These are phyloP conservation scores for Rosa hybrid DNA, from an alignment of 331 rosid genomes.

Conservation along the genomic window DNA sequence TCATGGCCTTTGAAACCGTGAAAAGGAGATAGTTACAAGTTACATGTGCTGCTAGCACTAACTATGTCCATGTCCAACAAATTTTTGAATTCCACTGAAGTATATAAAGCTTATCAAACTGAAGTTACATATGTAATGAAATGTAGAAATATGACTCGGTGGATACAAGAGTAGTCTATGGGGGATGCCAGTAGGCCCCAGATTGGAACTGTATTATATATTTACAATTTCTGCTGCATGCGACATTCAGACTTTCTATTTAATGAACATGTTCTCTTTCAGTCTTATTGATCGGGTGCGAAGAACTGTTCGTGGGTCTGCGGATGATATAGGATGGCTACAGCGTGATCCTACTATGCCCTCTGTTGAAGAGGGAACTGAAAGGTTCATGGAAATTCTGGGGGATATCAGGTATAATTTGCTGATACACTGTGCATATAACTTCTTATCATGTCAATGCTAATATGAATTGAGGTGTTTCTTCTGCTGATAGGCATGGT, in stretches of 20 bases:
- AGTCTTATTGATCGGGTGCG: slow-evolving; percentile 88
- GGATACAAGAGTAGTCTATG: not conserved
- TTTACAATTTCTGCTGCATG: not conserved
- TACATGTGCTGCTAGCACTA: not conserved
- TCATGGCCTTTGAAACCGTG: not conserved
- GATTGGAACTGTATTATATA: not conserved
- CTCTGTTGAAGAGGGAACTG: slow-evolving; percentile 84
- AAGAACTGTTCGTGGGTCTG: slow-evolving; percentile 88
- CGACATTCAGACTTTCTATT: not conserved
- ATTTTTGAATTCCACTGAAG: not conserved
- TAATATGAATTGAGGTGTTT: slow-evolving; percentile 26
- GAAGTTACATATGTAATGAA: not conserved
- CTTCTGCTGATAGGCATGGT: slow-evolving; percentile 73
- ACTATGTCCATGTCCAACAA: not conserved
- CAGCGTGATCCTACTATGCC: slow-evolving; percentile 82
- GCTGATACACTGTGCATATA: slow-evolving; percentile 17
- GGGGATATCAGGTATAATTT: slow-evolving; percentile 56
- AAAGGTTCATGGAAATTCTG: slow-evolving; percentile 78
- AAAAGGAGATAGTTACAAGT: not conserved
- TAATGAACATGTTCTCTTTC: slow-evolving; percentile 35
- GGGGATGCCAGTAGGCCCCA: not conserved
- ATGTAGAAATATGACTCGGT: not conserved
- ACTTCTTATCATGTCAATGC: not conserved
- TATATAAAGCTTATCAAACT: not conserved
- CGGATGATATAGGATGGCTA: slow-evolving; percentile 98